Evolutionary conservation across 768 basidiomycete species (phyloP), one percentile per base, ranked within the genome.

Genomic region (Tylopilus sp.): DNA sequence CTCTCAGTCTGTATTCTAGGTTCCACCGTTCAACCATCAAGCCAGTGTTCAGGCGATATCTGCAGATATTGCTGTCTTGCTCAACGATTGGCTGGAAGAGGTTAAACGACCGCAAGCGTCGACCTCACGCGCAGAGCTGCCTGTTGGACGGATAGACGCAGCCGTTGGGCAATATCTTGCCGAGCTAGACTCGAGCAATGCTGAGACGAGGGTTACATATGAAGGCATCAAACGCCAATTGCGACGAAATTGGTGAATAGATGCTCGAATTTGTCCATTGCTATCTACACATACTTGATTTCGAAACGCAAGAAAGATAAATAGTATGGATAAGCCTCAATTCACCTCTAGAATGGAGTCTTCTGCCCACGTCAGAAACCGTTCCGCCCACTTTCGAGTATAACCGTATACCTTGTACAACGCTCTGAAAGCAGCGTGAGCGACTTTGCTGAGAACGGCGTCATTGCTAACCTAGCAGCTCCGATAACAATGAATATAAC

Each of bases 1-100:
- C 33, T 14, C 50, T 54, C 22, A 62, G 21, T 33, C 26, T 47
- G 26, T 17, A 53, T 29, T 30, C 6, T 57, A 91, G 88, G 79
- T 91, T 21, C 87, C 90, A 16, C 89, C 90, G 8, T 93, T 91
- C 75, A 89, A 90, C 63, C 81, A 83, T 43, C 89, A 89, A 62
- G 77, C 76, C 30, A 89, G 88, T 55, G 86, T 91, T 4, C 88
- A 92, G 63, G 79, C 83, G 36, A 81, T 92, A 51, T 90, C 89
- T 0, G 79, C 85, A 9, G 90, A 92, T 61, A 89, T 93, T 63
- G 88, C 90, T 36, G 71, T 89, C 36, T 75, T 93, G n/a, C 69
- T 93, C 17, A 76, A 74, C 21, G 90, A 92, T 61, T 93, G 91
- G 91, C 65, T 92, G 29, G 82, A 86, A 50, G 87, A 86, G 52